A percentile compares a stretch with the other conserved stretches of the same genome.
Conservation (phyloP, 1,284 basidiomycete species). For the Macrocybe sp. region DNA sequence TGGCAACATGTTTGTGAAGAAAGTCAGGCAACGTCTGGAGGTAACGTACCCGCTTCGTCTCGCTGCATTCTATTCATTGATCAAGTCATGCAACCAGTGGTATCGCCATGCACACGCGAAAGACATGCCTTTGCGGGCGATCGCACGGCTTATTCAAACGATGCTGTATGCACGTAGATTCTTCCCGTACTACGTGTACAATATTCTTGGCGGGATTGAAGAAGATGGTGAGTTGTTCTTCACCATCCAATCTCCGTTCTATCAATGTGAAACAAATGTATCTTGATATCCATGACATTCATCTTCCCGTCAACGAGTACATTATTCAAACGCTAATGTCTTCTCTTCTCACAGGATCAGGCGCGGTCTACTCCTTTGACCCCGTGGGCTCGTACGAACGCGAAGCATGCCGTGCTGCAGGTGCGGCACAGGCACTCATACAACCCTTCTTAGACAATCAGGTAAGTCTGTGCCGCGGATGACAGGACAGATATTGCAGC, state of each 20-base stretch:
- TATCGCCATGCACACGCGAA: conserved; percentile 93
- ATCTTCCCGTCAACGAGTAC: conserved; percentile 2
- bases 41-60: conserved; percentile 36
- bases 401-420: conserved; percentile 90
- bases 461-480: conserved; percentile 42
- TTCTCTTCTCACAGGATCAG: conserved; percentile 57
- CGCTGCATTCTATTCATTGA: conserved; percentile 6
- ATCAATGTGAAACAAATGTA: not conserved
- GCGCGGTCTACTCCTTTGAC: conserved; percentile 96
- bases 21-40: conserved; percentile 89
- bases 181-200: conserved; percentile 96
- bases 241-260: not conserved
- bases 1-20: conserved; percentile 94
- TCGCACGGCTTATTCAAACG: conserved; percentile 91
- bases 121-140: conserved; percentile 88
- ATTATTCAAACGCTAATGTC: conserved; percentile 11
- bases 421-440: conserved; percentile 84
- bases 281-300: not conserved
- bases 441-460: conserved; percentile 98
- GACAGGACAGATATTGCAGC: conserved; percentile 10
- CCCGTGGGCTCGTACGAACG: conserved; percentile 95
- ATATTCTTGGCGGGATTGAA: conserved; percentile 91
- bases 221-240: conserved; percentile 72
- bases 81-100: conserved; percentile 58
- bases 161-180: conserved; percentile 93